Conservation (phyloP, 495 filamentous ascomycete species). For the Aspergillus haitiensis region DNA sequence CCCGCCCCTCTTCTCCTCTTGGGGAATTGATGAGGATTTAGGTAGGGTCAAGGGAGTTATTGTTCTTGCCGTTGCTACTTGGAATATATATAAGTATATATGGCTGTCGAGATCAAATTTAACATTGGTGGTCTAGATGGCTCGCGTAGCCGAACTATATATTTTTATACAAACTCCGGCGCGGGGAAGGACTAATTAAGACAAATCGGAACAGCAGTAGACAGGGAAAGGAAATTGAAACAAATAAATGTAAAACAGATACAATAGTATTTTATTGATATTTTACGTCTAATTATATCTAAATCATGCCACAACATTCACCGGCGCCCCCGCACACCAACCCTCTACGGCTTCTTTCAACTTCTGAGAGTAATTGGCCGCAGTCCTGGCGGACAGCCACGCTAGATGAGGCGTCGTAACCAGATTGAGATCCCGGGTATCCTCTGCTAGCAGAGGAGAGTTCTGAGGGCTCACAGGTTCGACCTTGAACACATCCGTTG, state of each 20-base stretch:
- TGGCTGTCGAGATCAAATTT: too few species aligned
- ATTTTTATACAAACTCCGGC: too few species aligned
- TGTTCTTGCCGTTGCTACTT: too few species aligned
- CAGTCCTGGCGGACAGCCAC: constrained; percentile 31
- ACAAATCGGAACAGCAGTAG: too few species aligned
- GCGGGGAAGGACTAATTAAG: too few species aligned
- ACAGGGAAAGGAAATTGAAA: neutral
- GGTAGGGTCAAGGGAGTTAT: too few species aligned
- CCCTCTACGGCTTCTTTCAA: constrained; percentile 25
- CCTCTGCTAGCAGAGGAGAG: constrained; percentile 30
- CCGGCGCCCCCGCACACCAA: constrained; percentile 20
- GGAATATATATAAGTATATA: too few species aligned
- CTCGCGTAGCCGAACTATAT: too few species aligned
- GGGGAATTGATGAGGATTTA: too few species aligned
- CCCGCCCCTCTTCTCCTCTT: too few species aligned
- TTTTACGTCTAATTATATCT: neutral
- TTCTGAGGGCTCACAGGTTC: constrained; percentile 49
- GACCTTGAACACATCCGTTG: constrained; percentile 54
- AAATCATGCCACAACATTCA: constrained; percentile 23
- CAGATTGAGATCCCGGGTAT: constrained; percentile 31
- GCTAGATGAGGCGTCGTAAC: constrained; percentile 37
- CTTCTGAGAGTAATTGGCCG: constrained; percentile 18
- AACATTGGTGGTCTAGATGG: too few species aligned
- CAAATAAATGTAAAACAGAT: neutral
- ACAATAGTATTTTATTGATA: neutral